These are phyloP conservation scores for Penicillium bialowiezense DNA, from an alignment of 495 filamentous ascomycete species.

Conservation along the genomic window DNA sequence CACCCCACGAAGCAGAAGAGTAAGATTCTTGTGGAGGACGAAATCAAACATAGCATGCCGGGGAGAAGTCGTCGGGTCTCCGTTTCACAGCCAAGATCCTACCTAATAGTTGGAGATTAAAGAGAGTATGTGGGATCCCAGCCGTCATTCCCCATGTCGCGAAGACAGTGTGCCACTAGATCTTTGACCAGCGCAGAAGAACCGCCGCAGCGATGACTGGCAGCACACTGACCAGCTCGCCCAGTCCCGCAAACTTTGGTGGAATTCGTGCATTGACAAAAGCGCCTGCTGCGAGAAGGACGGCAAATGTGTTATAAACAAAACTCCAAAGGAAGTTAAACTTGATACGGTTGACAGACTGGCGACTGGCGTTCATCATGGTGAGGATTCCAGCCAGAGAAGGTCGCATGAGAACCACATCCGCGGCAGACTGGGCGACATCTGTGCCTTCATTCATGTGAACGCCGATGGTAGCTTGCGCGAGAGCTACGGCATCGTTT, in stretches of 20 bases:
- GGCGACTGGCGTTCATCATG: slow-evolving; percentile 57
- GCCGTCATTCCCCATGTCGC: no score
- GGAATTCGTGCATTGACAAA: slow-evolving; percentile 64
- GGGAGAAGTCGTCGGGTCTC: no score
- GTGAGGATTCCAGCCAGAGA: slow-evolving; percentile 54
- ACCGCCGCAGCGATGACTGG: slow-evolving; percentile 65
- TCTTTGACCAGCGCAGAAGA: slow-evolving; percentile 39
- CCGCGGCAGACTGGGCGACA: slow-evolving; percentile 64
- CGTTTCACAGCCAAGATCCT: no score
- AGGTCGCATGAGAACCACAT: slow-evolving; percentile 64
- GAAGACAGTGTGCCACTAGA: no score
- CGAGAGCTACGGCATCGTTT: slow-evolving; percentile 74
- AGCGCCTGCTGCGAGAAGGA: slow-evolving; percentile 67
- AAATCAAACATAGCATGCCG: no score
- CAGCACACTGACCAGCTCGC: slow-evolving; percentile 74
- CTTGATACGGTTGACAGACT: slow-evolving; percentile 52
- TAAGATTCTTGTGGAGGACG: no score
- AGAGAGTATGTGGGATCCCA: no score
- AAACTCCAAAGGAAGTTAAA: slow-evolving; percentile 76
- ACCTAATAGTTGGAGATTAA: no score
- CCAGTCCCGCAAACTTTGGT: slow-evolving; percentile 71
- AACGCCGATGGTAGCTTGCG: slow-evolving; percentile 70
- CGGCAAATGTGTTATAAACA: slow-evolving; percentile 70
- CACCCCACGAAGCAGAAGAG: no score
- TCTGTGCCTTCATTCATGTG: slow-evolving; percentile 63